Conservation (phyloP, 176 grass and related monocot species). For the Juncus effusus region DNA sequence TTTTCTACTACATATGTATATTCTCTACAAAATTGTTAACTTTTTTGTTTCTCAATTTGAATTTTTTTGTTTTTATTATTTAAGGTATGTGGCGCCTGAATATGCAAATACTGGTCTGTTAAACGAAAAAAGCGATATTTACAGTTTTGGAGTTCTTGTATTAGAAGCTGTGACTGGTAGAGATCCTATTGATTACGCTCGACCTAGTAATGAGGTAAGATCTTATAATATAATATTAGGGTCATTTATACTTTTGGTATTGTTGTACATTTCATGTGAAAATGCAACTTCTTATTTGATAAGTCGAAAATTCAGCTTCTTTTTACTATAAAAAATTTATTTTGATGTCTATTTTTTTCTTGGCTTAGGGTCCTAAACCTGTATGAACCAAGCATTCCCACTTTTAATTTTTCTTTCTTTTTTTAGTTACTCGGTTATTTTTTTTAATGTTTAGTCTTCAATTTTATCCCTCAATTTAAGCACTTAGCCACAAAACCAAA, state of each 20-base stretch:
- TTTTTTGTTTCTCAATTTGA: conserved; percentile 29
- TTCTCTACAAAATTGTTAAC: not conserved
- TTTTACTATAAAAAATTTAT: too few species aligned
- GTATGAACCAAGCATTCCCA: too few species aligned
- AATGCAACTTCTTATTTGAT: too few species aligned
- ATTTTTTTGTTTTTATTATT: conserved; percentile 26
- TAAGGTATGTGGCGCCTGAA: conserved; percentile 96
- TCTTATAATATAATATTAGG: not conserved
- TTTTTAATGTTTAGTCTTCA: too few species aligned
- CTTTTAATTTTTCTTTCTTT: too few species aligned
- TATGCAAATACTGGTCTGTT: conserved; percentile 89
- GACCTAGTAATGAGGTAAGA: conserved; percentile 67
- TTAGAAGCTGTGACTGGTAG: conserved; percentile 80
- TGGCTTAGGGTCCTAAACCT: too few species aligned
- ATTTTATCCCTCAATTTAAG: too few species aligned
- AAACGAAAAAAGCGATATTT: conserved; percentile 96
- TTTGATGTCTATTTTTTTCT: too few species aligned
- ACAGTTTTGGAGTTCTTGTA: conserved; percentile 94
- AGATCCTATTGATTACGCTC: conserved; percentile 83
- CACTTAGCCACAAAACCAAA: too few species aligned
- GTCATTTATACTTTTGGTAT: conserved; percentile 15
- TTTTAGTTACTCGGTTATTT: too few species aligned
- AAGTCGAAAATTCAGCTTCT: too few species aligned
- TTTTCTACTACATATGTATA: not conserved
- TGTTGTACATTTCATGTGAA: not conserved